Evolutionary conservation across 441 rosid species (phyloP), one percentile per base, ranked within the genome.

Genomic region (Adansonia rubrostipa): DNA sequence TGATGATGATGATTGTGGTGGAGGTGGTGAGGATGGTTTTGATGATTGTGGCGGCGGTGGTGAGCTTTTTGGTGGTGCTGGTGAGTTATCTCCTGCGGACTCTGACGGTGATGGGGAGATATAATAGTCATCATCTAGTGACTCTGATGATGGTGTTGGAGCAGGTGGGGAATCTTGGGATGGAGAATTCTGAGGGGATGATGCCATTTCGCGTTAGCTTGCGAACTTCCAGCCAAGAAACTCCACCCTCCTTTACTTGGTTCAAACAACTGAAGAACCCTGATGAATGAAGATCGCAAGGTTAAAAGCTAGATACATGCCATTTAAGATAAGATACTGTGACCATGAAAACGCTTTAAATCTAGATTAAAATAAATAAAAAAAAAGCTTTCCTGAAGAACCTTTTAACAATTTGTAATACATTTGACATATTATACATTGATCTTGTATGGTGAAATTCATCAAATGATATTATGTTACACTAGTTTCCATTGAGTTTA

Each of bases 141-240:
- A 44, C 47, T 78, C 28, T n/a, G 80, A 62, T 36, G 88, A 36
- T 28, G 76, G 22, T 14, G 82, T 56, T 8, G 86, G 78, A 24
- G 87, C 51, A 33, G 92, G 82, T 22, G 88, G 72, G 33, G 91
- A 79, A 45, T 78, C 72, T 3, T 87, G 85, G 48, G 88, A 77
- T 61, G 88, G 84, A 84, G 90, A 78, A 63, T 88, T 80, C 72
- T 77, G 82, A 47, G 88, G 81, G 44, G 89, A 81, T 57, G 88
- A 66, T 62, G 86, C 80, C 90, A 79, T 80, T 48, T 56, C 63
- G 20, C 53, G 8, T 63, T 20, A 68, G 73, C 58, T 54, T 54
- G 14, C 64, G 4, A 60, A 60, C 73, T 79, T 77, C 80, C 83
- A 67, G 80, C 86, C 75, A 58, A 45, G 71, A 88, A 79, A 76